These are phyloP conservation scores for Eimeria maxima DNA, from an alignment of 169 alveolate genomes.

Conservation along the genomic window DNA sequence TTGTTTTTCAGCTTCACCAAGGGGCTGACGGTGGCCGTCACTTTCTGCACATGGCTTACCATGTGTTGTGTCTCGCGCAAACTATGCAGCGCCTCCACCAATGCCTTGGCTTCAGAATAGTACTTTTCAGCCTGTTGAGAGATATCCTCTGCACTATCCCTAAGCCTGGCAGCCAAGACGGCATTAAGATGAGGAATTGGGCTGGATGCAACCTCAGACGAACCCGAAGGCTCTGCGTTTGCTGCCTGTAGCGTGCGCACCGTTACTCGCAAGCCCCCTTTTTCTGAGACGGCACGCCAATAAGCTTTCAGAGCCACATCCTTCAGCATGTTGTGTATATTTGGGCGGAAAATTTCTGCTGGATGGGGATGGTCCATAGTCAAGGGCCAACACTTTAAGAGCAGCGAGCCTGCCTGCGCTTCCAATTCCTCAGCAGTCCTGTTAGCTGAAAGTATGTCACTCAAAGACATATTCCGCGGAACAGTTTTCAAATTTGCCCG, in stretches of 20 bases:
- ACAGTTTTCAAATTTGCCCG: background rate
- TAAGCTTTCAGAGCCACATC: background rate
- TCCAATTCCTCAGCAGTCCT: constrained; percentile 39
- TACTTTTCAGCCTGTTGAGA: background rate
- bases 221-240: background rate
- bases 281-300: constrained; percentile 19
- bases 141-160: background rate
- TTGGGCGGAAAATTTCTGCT: background rate
- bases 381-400: background rate
- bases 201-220: background rate
- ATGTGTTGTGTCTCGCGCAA: background rate
- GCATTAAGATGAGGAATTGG: background rate
- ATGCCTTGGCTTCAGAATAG: background rate
- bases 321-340: background rate
- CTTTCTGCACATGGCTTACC: constrained; percentile 2
- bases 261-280: background rate
- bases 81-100: background rate
- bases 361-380: background rate
- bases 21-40: constrained; percentile 30
- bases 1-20: constrained; percentile 15
- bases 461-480: background rate
- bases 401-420: background rate
- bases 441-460: constrained; percentile 30
- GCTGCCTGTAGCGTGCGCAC: constrained; percentile 6
- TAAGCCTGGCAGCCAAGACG: background rate